Evolutionary conservation across 805 yeast species (phyloP).

Genomic region (Teunomyces aglyptinius): DNA sequence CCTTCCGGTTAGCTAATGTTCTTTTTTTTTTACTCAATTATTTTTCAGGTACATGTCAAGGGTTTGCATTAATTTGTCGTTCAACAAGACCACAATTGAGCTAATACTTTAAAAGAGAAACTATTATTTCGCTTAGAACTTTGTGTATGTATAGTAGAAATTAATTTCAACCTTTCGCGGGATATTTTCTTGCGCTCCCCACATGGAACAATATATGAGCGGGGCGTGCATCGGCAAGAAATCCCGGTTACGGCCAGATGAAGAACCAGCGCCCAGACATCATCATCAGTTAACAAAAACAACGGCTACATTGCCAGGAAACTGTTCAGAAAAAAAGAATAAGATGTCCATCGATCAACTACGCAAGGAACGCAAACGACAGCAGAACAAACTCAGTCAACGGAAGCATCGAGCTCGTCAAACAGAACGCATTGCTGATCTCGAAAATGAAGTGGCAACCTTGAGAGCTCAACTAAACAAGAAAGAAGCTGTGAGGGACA

Average conservation of each 20-base stretch:
- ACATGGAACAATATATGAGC: not conserved
- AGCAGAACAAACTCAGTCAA: constrained; percentile 3
- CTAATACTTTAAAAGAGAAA: not conserved
- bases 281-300: not conserved
- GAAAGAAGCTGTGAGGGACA: not conserved
- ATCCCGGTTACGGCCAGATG: not conserved
- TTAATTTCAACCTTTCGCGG: not conserved
- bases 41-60: not conserved
- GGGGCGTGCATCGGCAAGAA: constrained; percentile 2
- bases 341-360: not conserved
- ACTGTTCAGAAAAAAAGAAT: not conserved
- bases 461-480: not conserved
- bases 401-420: constrained; percentile 2
- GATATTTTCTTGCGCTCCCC: not conserved
- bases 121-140: not conserved
- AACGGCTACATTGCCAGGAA: not conserved
- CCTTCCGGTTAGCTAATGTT: too few species aligned
- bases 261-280: not conserved
- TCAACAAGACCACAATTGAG: not conserved
- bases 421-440: not conserved
- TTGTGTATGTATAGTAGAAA: not conserved
- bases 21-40: not conserved
- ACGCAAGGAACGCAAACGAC: constrained; percentile 2
- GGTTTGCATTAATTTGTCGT: not conserved
- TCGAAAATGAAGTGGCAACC: not conserved